Base-by-base conservation (phyloP, 2,329 filamentous ascomycete species). In the Colletotrichum sp. region DNA sequence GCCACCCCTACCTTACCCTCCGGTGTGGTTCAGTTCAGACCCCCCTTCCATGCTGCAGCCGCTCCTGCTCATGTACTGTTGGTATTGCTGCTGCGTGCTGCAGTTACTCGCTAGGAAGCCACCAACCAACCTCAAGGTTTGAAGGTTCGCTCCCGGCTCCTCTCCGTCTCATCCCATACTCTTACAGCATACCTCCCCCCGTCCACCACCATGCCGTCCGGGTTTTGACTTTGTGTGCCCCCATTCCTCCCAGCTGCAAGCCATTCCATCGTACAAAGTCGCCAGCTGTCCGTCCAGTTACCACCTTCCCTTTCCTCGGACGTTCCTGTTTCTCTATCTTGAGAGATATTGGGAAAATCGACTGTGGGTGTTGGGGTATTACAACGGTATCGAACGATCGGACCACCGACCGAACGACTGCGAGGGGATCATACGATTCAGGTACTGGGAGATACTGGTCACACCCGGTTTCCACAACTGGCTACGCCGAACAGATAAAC, bases 121-220 rank as follows among this genome's bases (percentile, higher is more conserved):
- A 69, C 74, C 64, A 74, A 69, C 74, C 64, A 76, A 39, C 34
- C 64, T 69, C 70, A 73, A 74, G 59, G 74, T 74, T 74, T 49
- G 70, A 65, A 76, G 65, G 74, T 65, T 76, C 71, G 74, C 74
- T 76, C 74, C 74, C 74, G 70, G 74, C 70, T 76, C 69, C 63
- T 63, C 74, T 76, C 71, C 74, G 74, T 76, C 74, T 76, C 74
- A 76, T 76, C 74, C 74, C 71, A 76, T 74, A 49, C 72, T 74
- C 59, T 65, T 26, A 70, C 64, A 74, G 70, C 74, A 76, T 76
- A 72, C 36, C 59, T 76, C 70, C 73, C 44, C 65, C 74, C 74
- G 74, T 69, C 57, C 57, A 52, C 73, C 57, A 63, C 68, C 63
- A 69, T 74, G 71, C 71, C 70, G 52, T 68, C 65, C 34, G 49